Base-by-base conservation (phyloP, 331 rosid species). In the Cydonia oblonga region DNA sequence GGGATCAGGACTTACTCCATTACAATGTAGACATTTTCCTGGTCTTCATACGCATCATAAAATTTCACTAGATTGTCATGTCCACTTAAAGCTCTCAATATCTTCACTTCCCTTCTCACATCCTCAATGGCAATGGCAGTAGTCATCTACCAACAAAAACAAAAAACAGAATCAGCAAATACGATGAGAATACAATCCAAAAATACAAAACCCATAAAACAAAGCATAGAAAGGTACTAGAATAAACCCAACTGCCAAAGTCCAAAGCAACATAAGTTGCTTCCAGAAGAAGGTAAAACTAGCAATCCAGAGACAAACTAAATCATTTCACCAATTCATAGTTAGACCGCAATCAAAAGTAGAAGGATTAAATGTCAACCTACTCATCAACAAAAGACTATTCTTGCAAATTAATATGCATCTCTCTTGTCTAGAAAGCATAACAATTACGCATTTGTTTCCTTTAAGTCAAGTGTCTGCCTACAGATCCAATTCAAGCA, bases 71-170 rank as follows among this genome's bases (percentile, higher is more conserved):
- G 86, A 84, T 90, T 93, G 76, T 80, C 78, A 67, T 93, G 97
- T 57, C 96, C 93, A 6, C 87, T 90, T 86, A 93, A 86, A 76
- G 97, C 97, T 79, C 81, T 93, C 89, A 93, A 86, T 76, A 93
- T 90, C 82, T 89, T 90, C 79, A 93, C 98, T 76, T 93, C 97
- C 83, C 98, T 86, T 75, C 98, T 90, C 63, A 93, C 98, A 76
- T 93, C 97, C 93, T 90, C 97, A 75, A 93, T 83, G 51, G 98
- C 97, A 56, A 93, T 93, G 59, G 96, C 93, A 81, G 96, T 89
- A 46, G 96, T 93, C 98, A 93, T 93, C 98, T 93, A 82, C 62
- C 81, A 80, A 24, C 70, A 79, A 77, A 74, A 76, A 61, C 62
- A 77, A 9, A 20, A 74, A 86, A 23, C 66, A 68, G 18, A 57